Evolutionary conservation across 176 grass and related monocot species (phyloP).

Genomic region (Raddia distichophylla): DNA sequence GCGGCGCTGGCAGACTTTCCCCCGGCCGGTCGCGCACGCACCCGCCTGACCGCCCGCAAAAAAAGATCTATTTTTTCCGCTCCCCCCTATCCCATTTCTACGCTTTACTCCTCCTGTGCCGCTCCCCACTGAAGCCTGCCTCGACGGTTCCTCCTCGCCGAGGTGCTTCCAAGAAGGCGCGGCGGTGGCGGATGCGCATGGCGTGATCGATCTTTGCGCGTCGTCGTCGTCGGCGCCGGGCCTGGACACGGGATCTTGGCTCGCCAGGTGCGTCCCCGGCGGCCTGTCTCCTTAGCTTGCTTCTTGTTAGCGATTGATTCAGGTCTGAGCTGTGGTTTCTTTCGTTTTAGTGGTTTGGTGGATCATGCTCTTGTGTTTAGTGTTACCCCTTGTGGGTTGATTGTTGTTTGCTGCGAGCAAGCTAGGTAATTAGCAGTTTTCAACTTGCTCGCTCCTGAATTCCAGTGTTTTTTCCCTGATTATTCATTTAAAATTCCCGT

Average conservation of each 20-base stretch:
- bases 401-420: background rate
- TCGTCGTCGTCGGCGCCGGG: background rate
- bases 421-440: background rate
- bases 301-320: background rate
- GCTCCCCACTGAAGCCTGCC: background rate
- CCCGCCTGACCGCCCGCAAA: too few relatives aligned
- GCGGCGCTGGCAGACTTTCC: too few relatives aligned
- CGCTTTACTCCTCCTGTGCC: background rate
- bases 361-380: slow-evolving; percentile 3
- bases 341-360: background rate
- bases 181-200: background rate
- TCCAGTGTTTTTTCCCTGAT: background rate
- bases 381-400: background rate
- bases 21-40: too few relatives aligned
- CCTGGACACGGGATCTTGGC: background rate
- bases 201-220: background rate
- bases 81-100: background rate
- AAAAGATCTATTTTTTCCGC: background rate
- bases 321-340: background rate
- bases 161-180: slow-evolving; percentile 14
- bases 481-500: too few relatives aligned
- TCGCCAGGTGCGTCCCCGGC: slow-evolving; percentile 14
- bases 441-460: background rate
- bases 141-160: background rate
- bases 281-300: background rate